Evolutionary conservation across 768 basidiomycete genomes (phyloP), one percentile per base, ranked within the genome.

Genomic region (Gloeopeniophorella convolvens): DNA sequence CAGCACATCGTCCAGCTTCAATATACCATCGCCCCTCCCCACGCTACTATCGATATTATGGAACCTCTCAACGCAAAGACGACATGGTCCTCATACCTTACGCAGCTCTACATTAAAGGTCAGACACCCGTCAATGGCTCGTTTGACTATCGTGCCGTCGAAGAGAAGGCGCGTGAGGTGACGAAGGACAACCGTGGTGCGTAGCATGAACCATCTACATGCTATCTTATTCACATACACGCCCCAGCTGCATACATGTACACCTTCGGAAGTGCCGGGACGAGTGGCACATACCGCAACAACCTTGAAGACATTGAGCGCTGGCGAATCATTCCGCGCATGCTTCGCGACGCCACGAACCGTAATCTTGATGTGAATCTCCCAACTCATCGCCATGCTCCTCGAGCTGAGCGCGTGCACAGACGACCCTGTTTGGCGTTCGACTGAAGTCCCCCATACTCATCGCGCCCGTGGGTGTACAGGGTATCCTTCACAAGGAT

Each of bases 291-390:
- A 1, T 77, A 85, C 62, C 69, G 63, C 9, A 79, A 77, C 42
- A 93, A 94, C 60, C 72, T 71, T 28, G 72, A 68, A 33, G 82
- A 79, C 2, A 73, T 91, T 46, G 70, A 78, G 20, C 78, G 72
- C 47, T 90, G 76, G 72, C 77, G 76, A 30, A 85, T 94, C 62
- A 70, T 92, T n/a, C 89, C 89, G 2, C 77, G 83, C 5, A 88
- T 89, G 86, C 75, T 90, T 27, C 72, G 79, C 16, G 70, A 81
- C 54, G 76, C 76, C 0, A 78, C 78, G 4, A 62, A 66, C 16
- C 76, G 86, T 18, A 77, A 63, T 40, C 62, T 91, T 26, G 76
- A 83, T 58, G 88, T 83, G 58, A 43, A 70, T 51, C 15, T 15
- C 16, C n/a, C 7, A n/a, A 28, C 12, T 35, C 2, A 34, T 16